Base-by-base conservation (phyloP, 352 stramenopile genomes). In the Pythium insidiosum region DNA sequence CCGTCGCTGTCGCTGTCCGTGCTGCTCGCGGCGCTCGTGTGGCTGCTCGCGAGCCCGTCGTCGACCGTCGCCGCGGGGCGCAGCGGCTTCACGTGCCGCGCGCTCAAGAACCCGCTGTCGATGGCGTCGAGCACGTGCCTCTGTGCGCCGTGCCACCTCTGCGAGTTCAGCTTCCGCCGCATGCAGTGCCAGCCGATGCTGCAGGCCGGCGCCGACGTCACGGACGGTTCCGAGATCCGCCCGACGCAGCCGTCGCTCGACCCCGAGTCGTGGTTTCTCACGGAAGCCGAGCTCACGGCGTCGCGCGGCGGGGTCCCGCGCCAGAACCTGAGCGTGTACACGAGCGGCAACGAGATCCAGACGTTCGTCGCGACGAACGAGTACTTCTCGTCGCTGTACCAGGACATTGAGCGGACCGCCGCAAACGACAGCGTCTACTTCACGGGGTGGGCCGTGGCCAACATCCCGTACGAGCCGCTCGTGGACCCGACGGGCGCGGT, bases 261-360 rank as follows among this genome's bases (percentile, higher is more conserved):
- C 19, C 49, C 67, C 9, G 38, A 44, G 7, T 47, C 54, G 5
- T 86, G 73, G 73, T 86, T 84, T 47, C 52, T n/a, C n/a, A n/a
- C n/a, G n/a, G n/a, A n/a, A n/a, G n/a, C n/a, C n/a, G n/a, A n/a
- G n/a, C n/a, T n/a, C n/a, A n/a, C n/a, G n/a, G n/a, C n/a, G n/a
- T n/a, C n/a, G n/a, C n/a, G n/a, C n/a, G n/a, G n/a, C n/a, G n/a
- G n/a, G n/a, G n/a, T n/a, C n/a, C n/a, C n/a, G n/a, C n/a, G n/a
- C n/a, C n/a, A n/a, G n/a, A n/a, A 70, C 37, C 60, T 86, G 18
- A 51, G 63, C 3, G 38, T 70, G 13, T 79, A 60, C 48, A 63
- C 73, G 4, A 55, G 39, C 4, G 63, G 66, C 22, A 84, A 86
- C 58, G 29, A 48, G 25, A 65, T 82, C 12, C 58, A 45, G 9